A percentile compares a stretch with the other conserved stretches of the same genome.
phyloP scores from a whole-genome alignment of 768 basidiomycete genomes.

The Hericium alpestre region DNA sequence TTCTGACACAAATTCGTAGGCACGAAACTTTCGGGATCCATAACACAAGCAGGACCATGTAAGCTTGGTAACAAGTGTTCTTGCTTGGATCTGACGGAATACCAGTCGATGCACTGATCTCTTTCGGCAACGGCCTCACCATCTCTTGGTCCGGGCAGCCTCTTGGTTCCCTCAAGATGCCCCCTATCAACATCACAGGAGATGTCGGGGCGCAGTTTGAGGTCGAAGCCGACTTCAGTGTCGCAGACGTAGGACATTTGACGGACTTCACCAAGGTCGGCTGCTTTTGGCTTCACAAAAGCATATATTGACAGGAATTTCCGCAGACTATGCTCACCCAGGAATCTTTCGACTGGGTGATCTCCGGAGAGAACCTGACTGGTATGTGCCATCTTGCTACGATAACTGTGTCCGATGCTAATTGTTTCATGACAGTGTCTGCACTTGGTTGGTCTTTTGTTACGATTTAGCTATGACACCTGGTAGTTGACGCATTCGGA shows the following conservation, averaged over 20 bases:
- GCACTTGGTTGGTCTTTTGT: constrained; percentile 38
- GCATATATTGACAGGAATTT: not conserved
- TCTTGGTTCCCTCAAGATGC: constrained; percentile 52
- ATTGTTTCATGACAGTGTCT: constrained; percentile 31
- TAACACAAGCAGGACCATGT: constrained; percentile 68
- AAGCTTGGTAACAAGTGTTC: constrained; percentile 16
- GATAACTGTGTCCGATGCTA: too few species aligned
- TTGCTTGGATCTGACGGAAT: constrained; percentile 4
- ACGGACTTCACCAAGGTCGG: constrained; percentile 54
- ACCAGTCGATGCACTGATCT: constrained; percentile 55
- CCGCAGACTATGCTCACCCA: constrained; percentile 44
- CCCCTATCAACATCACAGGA: constrained; percentile 44
- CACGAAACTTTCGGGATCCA: constrained; percentile 43
- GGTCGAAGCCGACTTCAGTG: constrained; percentile 42
- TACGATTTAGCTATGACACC: not conserved
- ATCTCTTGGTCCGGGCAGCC: constrained; percentile 49
- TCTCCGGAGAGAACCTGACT: constrained; percentile 52
- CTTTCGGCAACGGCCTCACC: constrained; percentile 50
- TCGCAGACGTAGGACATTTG: constrained; percentile 45
- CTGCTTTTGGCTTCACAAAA: not conserved
- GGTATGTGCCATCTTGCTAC: constrained; percentile 23
- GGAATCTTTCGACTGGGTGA: constrained; percentile 61
- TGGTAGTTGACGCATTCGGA: not conserved
- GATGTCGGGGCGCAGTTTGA: constrained; percentile 55
- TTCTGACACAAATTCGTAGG: too few species aligned